Conservation (phyloP, 179 eudicot genomes). For the Amaranthus tricolor region DNA sequence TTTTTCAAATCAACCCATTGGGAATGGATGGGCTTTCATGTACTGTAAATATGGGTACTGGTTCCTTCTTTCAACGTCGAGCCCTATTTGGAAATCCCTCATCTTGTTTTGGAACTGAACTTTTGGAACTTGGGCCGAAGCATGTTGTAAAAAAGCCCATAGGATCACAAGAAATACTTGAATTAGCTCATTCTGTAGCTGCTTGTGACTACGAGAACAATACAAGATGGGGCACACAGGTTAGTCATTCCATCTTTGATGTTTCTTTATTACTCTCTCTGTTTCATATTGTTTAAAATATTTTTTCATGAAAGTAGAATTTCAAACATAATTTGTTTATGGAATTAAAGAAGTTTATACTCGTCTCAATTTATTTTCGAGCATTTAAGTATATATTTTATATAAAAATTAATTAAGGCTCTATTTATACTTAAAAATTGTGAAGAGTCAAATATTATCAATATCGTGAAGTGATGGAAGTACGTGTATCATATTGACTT, state of each 20-base stretch:
- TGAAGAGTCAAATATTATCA: too few relatives aligned
- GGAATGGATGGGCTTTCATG: constrained; percentile 78
- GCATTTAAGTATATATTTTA: too few relatives aligned
- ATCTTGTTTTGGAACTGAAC: constrained; percentile 31
- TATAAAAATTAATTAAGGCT: too few relatives aligned
- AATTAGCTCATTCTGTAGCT: constrained; percentile 51
- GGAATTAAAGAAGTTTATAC: too few relatives aligned
- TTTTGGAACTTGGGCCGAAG: constrained; percentile 39
- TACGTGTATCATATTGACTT: too few relatives aligned
- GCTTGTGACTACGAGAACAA: constrained; percentile 48
- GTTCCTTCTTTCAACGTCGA: constrained; percentile 64
- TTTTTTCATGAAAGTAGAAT: too few relatives aligned
- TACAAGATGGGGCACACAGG: constrained; percentile 67
- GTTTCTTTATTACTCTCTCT: too few relatives aligned
- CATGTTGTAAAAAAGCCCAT: constrained; percentile 33
- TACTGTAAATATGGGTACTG: constrained; percentile 71
- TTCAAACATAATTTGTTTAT: too few relatives aligned
- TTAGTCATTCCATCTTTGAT: constrained; percentile 4
- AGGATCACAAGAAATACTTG: constrained; percentile 26
- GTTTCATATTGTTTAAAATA: too few relatives aligned
- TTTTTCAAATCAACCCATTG: constrained; percentile 44
- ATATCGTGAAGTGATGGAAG: too few relatives aligned
- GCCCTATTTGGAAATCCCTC: constrained; percentile 68
- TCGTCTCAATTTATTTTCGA: too few relatives aligned
- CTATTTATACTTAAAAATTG: too few relatives aligned